Conservation (phyloP, 805 yeast species). For the Pichia gijzeniarum region DNA sequence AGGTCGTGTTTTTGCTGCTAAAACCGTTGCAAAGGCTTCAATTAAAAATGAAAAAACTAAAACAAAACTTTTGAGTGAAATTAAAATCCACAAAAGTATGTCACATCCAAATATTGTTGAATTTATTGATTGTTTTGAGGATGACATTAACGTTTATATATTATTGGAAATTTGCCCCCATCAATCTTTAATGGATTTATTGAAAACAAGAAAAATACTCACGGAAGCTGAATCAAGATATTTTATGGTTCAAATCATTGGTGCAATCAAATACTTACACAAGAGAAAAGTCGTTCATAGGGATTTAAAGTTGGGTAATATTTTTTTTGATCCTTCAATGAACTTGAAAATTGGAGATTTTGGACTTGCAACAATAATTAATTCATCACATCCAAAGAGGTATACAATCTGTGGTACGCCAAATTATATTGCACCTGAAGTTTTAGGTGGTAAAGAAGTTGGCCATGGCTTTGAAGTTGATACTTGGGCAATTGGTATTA, state of each 20-base stretch:
- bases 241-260: constrained; percentile 87
- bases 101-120: constrained; percentile 85
- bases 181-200: constrained; percentile 88
- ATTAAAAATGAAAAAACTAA: constrained; percentile 87
- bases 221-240: constrained; percentile 88
- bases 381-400: constrained; percentile 60
- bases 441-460: constrained; percentile 73
- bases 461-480: constrained; percentile 96
- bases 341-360: constrained; percentile 95
- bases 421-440: constrained; percentile 97
- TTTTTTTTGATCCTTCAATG: constrained; percentile 90
- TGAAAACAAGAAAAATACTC: constrained; percentile 75
- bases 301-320: constrained; percentile 92
- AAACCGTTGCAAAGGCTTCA: constrained; percentile 95
- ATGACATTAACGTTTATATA: constrained; percentile 88
- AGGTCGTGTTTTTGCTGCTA: constrained; percentile 89
- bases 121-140: constrained; percentile 95
- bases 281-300: constrained; percentile 89
- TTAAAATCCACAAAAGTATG: constrained; percentile 89
- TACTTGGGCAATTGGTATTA: constrained; percentile 96
- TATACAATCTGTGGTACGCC: constrained; percentile 98
- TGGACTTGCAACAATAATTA: constrained; percentile 95
- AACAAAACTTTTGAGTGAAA: constrained; percentile 81
- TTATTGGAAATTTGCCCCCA: constrained; percentile 91
- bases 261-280: constrained; percentile 91